Conservation (phyloP, 2,329 filamentous ascomycete genomes). For the Akanthomyces muscarius region DNA sequence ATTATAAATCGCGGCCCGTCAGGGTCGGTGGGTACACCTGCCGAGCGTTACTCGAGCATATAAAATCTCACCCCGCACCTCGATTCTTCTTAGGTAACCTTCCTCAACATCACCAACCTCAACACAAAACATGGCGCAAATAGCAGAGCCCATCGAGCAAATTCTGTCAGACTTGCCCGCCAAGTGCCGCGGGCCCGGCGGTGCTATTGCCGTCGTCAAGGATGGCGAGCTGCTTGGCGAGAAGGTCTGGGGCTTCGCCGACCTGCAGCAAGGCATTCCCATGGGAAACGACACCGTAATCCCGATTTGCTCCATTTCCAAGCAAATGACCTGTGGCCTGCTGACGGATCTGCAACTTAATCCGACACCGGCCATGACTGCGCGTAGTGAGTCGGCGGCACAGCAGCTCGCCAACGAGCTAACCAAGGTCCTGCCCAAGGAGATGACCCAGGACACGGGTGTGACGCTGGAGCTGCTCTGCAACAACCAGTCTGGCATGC, state of each 20-base stretch:
- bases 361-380: conserved; percentile 29
- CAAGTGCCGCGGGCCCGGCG: conserved; percentile 36
- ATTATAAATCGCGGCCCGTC: neutral
- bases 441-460: conserved; percentile 23
- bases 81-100: neutral
- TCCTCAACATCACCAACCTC: neutral
- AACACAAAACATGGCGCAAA: neutral
- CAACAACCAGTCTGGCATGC: conserved; percentile 40
- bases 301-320: conserved; percentile 44
- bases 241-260: conserved; percentile 40
- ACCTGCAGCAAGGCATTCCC: conserved; percentile 35
- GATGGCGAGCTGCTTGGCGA: conserved; percentile 38
- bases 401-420: conserved; percentile 30
- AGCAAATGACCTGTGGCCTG: conserved; percentile 40
- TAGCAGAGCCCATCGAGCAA: conserved; percentile 8
- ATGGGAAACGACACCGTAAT: conserved; percentile 34
- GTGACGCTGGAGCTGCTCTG: conserved; percentile 35
- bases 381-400: conserved; percentile 23
- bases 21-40: neutral
- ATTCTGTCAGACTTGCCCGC: conserved; percentile 16
- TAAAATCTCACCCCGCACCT: conserved; percentile 10
- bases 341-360: conserved; percentile 31
- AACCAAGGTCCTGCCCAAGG: conserved; percentile 23
- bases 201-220: conserved; percentile 38
- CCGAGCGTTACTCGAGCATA: neutral